phyloP scores from a whole-genome alignment of 2,329 filamentous ascomycete species.

The Arthroderma uncinatum region DNA sequence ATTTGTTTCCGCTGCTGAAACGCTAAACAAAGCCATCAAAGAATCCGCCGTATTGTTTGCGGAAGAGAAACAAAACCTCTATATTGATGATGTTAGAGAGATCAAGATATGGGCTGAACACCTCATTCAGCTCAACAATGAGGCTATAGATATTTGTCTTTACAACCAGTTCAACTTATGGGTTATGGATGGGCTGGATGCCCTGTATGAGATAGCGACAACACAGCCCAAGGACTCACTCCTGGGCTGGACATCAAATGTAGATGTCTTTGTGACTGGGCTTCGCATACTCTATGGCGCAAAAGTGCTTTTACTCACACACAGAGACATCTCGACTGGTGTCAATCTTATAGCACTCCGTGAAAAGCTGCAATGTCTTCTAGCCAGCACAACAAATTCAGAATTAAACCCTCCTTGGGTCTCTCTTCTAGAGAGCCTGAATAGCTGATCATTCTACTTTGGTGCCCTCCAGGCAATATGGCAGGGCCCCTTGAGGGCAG shows the following conservation, averaged over 20 bases:
- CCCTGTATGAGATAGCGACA: conserved; percentile 21
- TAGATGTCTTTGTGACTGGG: conserved; percentile 49
- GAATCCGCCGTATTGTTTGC: conserved; percentile 54
- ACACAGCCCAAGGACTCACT: conserved; percentile 46
- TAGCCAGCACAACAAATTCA: conserved; percentile 6
- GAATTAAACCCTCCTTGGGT: conserved; percentile 9
- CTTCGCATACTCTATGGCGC: conserved; percentile 32
- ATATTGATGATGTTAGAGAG: conserved; percentile 70
- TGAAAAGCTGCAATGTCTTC: conserved; percentile 20
- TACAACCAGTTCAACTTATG: conserved; percentile 21
- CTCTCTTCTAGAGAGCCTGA: conserved; percentile 18
- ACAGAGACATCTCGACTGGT: conserved; percentile 15
- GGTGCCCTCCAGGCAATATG: background rate
- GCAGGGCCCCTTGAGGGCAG: background rate
- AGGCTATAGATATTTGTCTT: conserved; percentile 12
- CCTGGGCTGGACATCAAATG: conserved; percentile 60
- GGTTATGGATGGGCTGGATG: conserved; percentile 25
- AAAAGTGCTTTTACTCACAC: conserved; percentile 22
- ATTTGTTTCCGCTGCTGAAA: conserved; percentile 20
- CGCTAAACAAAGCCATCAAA: conserved; percentile 26
- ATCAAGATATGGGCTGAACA: conserved; percentile 54
- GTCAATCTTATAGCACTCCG: conserved; percentile 15
- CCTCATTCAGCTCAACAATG: conserved; percentile 30
- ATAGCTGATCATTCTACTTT: background rate
- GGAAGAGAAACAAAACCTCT: conserved; percentile 90